Evolutionary conservation across 768 basidiomycete genomes (phyloP).

Genomic region (Collybia sp.): DNA sequence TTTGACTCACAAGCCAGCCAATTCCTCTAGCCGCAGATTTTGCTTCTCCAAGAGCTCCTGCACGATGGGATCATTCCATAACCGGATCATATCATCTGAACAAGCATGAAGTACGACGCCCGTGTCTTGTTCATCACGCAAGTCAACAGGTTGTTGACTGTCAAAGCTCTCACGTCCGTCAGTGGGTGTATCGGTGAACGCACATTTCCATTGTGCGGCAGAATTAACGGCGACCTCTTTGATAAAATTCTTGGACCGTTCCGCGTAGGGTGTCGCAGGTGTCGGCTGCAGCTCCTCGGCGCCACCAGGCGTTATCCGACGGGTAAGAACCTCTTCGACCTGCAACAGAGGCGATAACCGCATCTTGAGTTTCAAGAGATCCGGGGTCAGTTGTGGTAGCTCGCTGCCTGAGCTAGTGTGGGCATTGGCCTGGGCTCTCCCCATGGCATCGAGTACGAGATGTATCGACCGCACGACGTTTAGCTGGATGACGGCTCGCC

Average conservation of each 20-base stretch:
- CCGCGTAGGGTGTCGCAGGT: constrained; percentile 14
- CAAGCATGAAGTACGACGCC: constrained; percentile 53
- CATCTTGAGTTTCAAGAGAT: constrained; percentile 48
- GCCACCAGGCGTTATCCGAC: constrained; percentile 46
- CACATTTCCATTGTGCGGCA: constrained; percentile 42
- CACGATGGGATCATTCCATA: constrained; percentile 60
- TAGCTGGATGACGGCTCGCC: constrained; percentile 66
- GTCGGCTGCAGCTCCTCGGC: constrained; percentile 26
- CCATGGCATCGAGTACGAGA: constrained; percentile 54
- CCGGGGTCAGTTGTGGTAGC: constrained; percentile 31
- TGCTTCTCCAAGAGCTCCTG: constrained; percentile 45
- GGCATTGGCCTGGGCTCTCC: constrained; percentile 21
- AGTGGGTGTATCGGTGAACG: constrained; percentile 32
- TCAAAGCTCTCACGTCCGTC: constrained; percentile 22
- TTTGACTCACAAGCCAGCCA: constrained; percentile 64
- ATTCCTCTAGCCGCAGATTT: constrained; percentile 59
- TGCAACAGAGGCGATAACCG: constrained; percentile 59
- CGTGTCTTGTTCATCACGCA: constrained; percentile 51
- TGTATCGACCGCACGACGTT: constrained; percentile 68
- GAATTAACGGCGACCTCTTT: constrained; percentile 55
- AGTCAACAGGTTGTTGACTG: constrained; percentile 28
- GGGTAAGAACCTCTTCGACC: constrained; percentile 56
- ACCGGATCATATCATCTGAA: constrained; percentile 55
- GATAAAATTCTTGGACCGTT: constrained; percentile 19
- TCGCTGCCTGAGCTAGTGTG: constrained; percentile 15